A percentile compares a stretch with the other conserved stretches of the same genome.
These are phyloP conservation scores for Trypanosoma cruzi DNA, from an alignment of 208 protist species.

Conservation along the genomic window DNA sequence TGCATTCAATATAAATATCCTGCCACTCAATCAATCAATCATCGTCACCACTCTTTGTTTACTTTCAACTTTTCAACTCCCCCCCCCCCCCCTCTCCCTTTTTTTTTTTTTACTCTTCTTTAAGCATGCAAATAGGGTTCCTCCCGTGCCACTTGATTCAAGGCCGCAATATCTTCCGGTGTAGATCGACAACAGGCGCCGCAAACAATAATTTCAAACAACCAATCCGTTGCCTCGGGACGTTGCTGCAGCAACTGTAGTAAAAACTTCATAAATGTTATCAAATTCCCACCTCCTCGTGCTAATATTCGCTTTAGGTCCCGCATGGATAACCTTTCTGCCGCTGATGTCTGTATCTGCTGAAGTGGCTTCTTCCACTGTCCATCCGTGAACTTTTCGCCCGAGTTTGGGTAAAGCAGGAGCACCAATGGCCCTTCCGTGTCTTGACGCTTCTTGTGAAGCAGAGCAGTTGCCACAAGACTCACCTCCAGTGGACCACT, in stretches of 20 bases:
- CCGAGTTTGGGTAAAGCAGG: conserved; percentile 22
- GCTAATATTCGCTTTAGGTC: conserved; percentile 2
- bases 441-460: conserved; percentile 14
- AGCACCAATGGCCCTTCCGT: conserved; percentile 18
- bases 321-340: not conserved
- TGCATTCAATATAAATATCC: too few species aligned
- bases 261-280: not conserved
- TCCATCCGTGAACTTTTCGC: conserved; percentile 16
- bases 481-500: conserved; percentile 18
- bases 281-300: not conserved
- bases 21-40: too few species aligned
- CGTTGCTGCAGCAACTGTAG: conserved; percentile 3
- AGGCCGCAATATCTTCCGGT: conserved; percentile 16
- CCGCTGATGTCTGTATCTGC: not conserved
- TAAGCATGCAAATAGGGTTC: not conserved
- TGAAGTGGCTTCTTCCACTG: not conserved
- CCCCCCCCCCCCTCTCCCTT: too few species aligned
- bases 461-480: conserved; percentile 9
- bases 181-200: conserved; percentile 27
- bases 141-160: not conserved
- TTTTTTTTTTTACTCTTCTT: not conserved
- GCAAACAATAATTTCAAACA: conserved; percentile 22
- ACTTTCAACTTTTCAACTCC: too few species aligned
- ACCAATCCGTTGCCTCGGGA: conserved; percentile 18
- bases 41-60: too few species aligned